Evolutionary conservation across 192 early-diverging fungal genomes (phyloP).

Genomic region (Podila clonocystis): DNA sequence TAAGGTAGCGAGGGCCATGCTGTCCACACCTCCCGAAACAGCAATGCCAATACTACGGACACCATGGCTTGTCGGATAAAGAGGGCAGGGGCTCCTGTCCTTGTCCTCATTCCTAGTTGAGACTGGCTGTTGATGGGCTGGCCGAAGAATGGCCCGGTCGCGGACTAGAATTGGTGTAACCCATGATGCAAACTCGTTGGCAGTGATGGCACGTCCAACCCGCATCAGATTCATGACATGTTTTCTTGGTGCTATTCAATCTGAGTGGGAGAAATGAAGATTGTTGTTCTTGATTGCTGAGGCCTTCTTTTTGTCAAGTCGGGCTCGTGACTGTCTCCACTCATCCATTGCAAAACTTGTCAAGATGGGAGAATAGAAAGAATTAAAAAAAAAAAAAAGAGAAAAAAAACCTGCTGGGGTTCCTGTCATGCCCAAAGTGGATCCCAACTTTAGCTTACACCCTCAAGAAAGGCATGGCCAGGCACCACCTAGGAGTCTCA

Average conservation of each 20-base stretch:
- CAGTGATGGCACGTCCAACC: constrained; percentile 19
- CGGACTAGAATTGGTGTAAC: not conserved
- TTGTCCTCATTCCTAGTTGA: not conserved
- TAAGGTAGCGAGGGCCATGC: constrained; percentile 45
- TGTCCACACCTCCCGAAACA: constrained; percentile 55
- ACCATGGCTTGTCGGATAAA: not conserved
- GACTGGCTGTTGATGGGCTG: not conserved
- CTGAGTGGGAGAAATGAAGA: not conserved
- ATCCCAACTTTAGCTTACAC: no score
- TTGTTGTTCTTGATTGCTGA: not conserved
- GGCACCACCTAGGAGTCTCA: no score
- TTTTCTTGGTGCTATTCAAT: not conserved
- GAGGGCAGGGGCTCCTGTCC: not conserved
- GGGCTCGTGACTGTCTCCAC: no score
- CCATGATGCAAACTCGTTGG: constrained; percentile 27
- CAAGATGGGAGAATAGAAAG: no score
- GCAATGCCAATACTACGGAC: constrained; percentile 28
- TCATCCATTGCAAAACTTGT: no score
- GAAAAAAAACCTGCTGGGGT: no score
- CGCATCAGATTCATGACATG: constrained; percentile 1
- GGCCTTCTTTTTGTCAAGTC: not conserved
- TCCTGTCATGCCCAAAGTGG: no score
- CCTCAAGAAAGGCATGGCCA: no score
- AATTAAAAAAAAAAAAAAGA: no score
- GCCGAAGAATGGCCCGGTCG: not conserved